These are phyloP conservation scores for Geranium rotundifolium DNA, from an alignment of 345 rosid genomes.

Conservation along the genomic window DNA sequence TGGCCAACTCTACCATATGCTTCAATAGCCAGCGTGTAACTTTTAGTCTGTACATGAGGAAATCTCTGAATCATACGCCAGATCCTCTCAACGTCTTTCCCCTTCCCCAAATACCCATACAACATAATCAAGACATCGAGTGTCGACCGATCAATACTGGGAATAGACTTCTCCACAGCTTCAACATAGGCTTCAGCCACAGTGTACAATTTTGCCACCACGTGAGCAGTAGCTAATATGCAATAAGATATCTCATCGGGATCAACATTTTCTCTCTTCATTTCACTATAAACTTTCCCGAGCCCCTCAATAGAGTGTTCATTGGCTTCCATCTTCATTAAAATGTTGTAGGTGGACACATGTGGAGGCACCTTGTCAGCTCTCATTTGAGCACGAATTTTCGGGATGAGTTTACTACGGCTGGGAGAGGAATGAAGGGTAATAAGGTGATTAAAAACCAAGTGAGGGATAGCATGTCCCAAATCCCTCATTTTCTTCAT, in stretches of 20 bases:
- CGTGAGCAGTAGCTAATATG: conserved; percentile 80
- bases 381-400: conserved; percentile 73
- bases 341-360: conserved; percentile 75
- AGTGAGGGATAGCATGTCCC: conserved; percentile 51
- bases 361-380: conserved; percentile 73
- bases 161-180: conserved; percentile 55
- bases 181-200: conserved; percentile 70
- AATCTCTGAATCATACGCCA: conserved; percentile 50
- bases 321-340: conserved; percentile 86
- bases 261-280: conserved; percentile 53
- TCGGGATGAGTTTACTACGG: conserved; percentile 52
- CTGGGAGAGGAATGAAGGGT: conserved; percentile 63
- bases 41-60: conserved; percentile 47
- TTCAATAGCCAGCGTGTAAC: conserved; percentile 63
- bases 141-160: conserved; percentile 74
- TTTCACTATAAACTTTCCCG: conserved; percentile 43
- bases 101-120: conserved; percentile 62
- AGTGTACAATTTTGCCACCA: conserved; percentile 65
- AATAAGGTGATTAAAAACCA: conserved; percentile 74
- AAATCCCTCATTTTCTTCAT: conserved; percentile 95
- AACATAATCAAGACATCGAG: conserved; percentile 66
- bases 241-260: conserved; percentile 75
- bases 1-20: conserved; percentile 61
- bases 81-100: conserved; percentile 44
- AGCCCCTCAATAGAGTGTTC: conserved; percentile 66